Evolutionary conservation across 257 asterid species (phyloP).

Genomic region (Handroanthus guayacan): DNA sequence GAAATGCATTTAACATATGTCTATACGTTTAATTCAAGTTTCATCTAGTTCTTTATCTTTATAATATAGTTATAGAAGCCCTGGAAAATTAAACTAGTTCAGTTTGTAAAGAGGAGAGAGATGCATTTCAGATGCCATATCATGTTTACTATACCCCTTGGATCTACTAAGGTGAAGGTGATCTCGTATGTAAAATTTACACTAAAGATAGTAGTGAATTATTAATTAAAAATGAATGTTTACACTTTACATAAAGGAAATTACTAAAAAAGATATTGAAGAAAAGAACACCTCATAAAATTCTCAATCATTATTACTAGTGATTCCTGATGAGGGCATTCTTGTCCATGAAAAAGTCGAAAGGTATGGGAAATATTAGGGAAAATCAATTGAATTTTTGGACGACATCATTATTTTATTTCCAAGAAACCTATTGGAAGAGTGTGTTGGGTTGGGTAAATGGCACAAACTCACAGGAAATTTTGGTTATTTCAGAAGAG

Average conservation of each 20-base stretch:
- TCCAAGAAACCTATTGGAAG: background rate
- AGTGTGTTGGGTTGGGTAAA: background rate
- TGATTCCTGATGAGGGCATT: background rate
- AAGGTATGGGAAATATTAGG: background rate
- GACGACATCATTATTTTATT: background rate
- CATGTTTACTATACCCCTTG: background rate
- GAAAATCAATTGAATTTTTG: background rate
- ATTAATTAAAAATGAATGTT: background rate
- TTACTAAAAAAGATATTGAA: background rate
- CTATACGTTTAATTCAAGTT: background rate
- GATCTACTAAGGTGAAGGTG: slow-evolving; percentile 10
- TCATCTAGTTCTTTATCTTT: background rate
- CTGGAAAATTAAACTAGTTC: background rate
- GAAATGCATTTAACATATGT: background rate
- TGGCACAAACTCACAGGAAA: background rate
- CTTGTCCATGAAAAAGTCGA: background rate
- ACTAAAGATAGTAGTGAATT: background rate
- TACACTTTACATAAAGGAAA: background rate
- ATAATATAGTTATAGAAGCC: background rate
- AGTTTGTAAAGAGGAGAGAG: slow-evolving; percentile 8
- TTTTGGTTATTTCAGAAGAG: background rate
- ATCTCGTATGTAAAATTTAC: background rate
- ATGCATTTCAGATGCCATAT: slow-evolving; percentile 3
- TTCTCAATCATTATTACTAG: background rate
- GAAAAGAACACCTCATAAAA: background rate